Percentiles rank a stretch among this genome's conserved stretches.
Conservation (phyloP, 106 monocot genomes). For the Phalaenopsis equestris region DNA sequence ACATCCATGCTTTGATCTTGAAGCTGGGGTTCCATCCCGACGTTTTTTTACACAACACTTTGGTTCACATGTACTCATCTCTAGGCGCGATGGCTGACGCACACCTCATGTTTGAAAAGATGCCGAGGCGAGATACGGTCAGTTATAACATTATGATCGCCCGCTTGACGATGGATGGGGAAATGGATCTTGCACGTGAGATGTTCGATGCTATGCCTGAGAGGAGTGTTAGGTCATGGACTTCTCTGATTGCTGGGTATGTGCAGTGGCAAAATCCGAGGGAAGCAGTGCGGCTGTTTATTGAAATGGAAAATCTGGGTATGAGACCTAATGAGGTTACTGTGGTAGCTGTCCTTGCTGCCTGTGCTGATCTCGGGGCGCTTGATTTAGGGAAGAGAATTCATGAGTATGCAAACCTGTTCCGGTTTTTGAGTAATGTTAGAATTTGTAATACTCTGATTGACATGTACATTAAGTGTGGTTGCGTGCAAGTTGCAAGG, state of each 20-base stretch:
- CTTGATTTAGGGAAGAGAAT: constrained; percentile 43
- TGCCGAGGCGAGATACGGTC: constrained; percentile 42
- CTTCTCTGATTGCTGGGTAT: constrained; percentile 60
- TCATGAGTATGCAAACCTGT: constrained; percentile 20
- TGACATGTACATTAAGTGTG: constrained; percentile 78
- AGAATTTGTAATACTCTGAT: constrained; percentile 43
- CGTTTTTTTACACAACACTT: constrained; percentile 37
- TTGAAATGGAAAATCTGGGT: constrained; percentile 34
- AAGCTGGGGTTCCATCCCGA: constrained; percentile 42
- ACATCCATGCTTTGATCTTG: constrained; percentile 32
- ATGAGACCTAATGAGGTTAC: constrained; percentile 54
- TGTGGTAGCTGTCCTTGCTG: constrained; percentile 37
- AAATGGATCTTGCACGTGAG: constrained; percentile 31
- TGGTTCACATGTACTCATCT: constrained; percentile 39
- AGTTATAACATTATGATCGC: constrained; percentile 60
- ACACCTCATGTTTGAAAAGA: constrained; percentile 36
- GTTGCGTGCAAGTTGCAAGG: constrained; percentile 30
- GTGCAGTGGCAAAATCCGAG: constrained; percentile 26
- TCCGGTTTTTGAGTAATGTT: constrained; percentile 33
- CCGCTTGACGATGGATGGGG: constrained; percentile 24
- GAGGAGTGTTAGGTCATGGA: constrained; percentile 51
- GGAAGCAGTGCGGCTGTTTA: constrained; percentile 36
- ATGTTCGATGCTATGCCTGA: constrained; percentile 49
- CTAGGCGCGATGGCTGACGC: constrained; percentile 18
- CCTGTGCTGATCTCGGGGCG: constrained; percentile 45